These are phyloP conservation scores for Mortierella hygrophila DNA, from an alignment of 192 early-diverging fungal genomes.

Conservation along the genomic window DNA sequence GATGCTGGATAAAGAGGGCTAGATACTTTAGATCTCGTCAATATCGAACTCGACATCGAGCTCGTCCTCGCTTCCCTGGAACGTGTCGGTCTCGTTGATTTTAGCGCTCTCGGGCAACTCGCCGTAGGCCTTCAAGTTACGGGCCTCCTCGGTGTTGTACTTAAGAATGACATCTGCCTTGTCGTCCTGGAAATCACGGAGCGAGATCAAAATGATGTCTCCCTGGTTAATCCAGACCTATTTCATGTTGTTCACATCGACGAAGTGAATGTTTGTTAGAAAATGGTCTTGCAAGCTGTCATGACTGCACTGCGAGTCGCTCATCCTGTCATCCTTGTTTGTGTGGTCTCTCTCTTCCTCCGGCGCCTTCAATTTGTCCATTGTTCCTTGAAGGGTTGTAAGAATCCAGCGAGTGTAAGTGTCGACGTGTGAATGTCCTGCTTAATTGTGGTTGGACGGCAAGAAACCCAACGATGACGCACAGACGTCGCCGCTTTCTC, in stretches of 20 bases:
- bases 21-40: conserved; percentile 75
- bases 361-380: not conserved
- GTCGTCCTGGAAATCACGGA: conserved; percentile 93
- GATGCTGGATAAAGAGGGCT: not conserved
- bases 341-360: not conserved
- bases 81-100: conserved; percentile 86
- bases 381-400: not conserved
- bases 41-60: conserved; percentile 94
- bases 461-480: not conserved
- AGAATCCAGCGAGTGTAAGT: not conserved
- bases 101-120: conserved; percentile 92
- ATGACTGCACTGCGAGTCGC: not conserved
- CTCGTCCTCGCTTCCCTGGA: conserved; percentile 73
- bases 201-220: conserved; percentile 89
- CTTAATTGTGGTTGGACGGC: not conserved
- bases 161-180: conserved; percentile 97
- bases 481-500: not conserved
- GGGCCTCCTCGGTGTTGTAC: conserved; percentile 96
- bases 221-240: conserved; percentile 90
- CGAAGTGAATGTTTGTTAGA: not conserved
- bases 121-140: conserved; percentile 92
- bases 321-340: not conserved
- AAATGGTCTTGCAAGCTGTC: too few species aligned
- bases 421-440: not conserved
- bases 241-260: not conserved